A percentile compares a stretch with the other conserved stretches of the same genome.
Evolutionary conservation across 1,139 yeast species (phyloP).

Genomic region (Taphrina communis): DNA sequence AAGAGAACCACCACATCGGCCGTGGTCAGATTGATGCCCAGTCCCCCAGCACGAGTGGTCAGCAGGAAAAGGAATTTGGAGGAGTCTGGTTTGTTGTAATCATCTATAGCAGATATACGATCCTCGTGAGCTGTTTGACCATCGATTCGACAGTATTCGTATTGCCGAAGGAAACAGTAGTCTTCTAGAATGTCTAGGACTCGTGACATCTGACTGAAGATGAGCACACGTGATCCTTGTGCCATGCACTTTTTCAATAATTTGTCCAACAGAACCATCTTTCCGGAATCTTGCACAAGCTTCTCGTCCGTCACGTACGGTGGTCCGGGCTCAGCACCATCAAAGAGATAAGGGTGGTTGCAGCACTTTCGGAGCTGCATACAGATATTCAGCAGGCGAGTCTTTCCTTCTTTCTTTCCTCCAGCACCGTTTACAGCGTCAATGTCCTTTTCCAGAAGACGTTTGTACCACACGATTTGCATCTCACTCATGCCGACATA

Average conservation of each 20-base stretch:
- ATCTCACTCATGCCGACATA: constrained; percentile 93
- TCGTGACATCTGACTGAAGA: constrained; percentile 95
- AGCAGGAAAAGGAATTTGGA: constrained; percentile 82
- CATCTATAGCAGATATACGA: constrained; percentile 89
- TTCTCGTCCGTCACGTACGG: constrained; percentile 97
- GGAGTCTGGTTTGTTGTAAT: constrained; percentile 80
- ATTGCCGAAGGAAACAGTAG: constrained; percentile 82
- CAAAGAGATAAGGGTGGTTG: constrained; percentile 94
- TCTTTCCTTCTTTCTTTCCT: constrained; percentile 88
- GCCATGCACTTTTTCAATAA: constrained; percentile 70
- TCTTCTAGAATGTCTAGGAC: constrained; percentile 90
- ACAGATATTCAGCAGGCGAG: constrained; percentile 85
- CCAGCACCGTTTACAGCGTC: constrained; percentile 95
- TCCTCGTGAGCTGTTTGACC: constrained; percentile 95
- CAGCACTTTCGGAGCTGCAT: constrained; percentile 98
- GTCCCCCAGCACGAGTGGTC: constrained; percentile 98
- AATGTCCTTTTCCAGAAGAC: constrained; percentile 85
- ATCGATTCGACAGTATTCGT: constrained; percentile 88
- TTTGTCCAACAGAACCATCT: constrained; percentile 86
- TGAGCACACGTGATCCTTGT: constrained; percentile 78
- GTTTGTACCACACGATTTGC: constrained; percentile 92
- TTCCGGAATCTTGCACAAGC: constrained; percentile 82
- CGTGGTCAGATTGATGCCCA: constrained; percentile 90
- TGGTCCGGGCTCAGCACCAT: constrained; percentile 99
- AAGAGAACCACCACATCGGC: constrained; percentile 90